These are phyloP conservation scores for Pyrus hybrid DNA, from an alignment of 331 rosid species.

Conservation along the genomic window DNA sequence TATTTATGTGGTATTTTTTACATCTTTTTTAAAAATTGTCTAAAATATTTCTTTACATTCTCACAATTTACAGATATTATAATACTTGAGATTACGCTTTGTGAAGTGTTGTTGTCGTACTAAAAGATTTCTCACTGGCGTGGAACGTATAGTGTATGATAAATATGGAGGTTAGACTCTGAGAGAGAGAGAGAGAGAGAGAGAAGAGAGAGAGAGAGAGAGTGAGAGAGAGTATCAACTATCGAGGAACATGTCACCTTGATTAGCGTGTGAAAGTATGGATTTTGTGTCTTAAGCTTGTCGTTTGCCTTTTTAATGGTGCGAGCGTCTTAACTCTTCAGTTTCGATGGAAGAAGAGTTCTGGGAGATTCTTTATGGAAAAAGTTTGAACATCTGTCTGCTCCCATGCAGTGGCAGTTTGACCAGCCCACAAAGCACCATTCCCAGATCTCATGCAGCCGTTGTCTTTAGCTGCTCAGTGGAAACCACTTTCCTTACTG, in stretches of 20 bases:
- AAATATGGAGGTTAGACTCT: too few species aligned
- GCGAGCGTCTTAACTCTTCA: neutral
- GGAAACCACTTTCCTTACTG: neutral
- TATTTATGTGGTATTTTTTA: rapidly evolving
- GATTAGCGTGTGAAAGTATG: slow-evolving; percentile 46
- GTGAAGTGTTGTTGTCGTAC: too few species aligned
- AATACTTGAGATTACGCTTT: too few species aligned
- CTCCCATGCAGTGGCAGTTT: slow-evolving; percentile 1
- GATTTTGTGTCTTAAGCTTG: slow-evolving; percentile 28
- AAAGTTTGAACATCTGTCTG: slow-evolving; percentile 44
- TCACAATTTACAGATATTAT: too few species aligned
- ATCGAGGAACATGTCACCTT: slow-evolving; percentile 39
- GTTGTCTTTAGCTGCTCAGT: neutral
- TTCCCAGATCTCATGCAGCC: neutral
- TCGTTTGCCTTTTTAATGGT: slow-evolving; percentile 21
- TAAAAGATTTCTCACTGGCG: too few species aligned
- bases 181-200: too few species aligned
- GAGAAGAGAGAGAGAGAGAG: neutral
- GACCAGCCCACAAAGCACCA: neutral
- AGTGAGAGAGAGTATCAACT: slow-evolving; percentile 15
- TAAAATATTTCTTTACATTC: too few species aligned
- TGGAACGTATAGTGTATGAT: too few species aligned
- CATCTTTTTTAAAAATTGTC: too few species aligned
- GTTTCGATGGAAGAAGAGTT: neutral
- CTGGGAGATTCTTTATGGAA: slow-evolving; percentile 4